These are phyloP conservation scores for Anaeromyces robustus DNA, from an alignment of 192 early-diverging fungal genomes.

Conservation along the genomic window DNA sequence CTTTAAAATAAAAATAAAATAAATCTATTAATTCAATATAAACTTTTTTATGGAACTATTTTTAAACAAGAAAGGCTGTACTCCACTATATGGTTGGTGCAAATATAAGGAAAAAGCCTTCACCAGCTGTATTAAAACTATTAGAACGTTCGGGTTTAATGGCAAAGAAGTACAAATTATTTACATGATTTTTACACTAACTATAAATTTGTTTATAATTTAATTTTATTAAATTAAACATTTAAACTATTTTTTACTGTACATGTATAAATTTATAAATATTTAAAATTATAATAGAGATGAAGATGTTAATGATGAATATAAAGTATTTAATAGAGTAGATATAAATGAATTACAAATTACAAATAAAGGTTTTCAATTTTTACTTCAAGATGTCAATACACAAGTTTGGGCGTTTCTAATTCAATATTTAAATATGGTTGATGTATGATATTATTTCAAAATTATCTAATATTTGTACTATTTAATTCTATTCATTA, in stretches of 20 bases:
- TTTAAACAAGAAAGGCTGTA: too few relatives aligned
- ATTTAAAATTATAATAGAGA: neutral
- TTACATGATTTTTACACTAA: too few relatives aligned
- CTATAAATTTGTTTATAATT: too few relatives aligned
- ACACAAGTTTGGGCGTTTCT: conserved; percentile 94
- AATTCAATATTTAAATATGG: conserved; percentile 79
- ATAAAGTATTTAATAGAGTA: conserved; percentile 11
- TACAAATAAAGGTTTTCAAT: conserved; percentile 95
- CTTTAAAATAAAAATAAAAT: too few relatives aligned
- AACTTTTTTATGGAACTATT: too few relatives aligned
- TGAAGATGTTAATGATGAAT: conserved; percentile 1
- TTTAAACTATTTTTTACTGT: too few relatives aligned
- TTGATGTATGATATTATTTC: conserved; percentile 20
- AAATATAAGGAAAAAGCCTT: conserved; percentile 38
- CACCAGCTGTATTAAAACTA: conserved; percentile 51
- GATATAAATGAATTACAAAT: conserved; percentile 38
- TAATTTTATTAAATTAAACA: too few relatives aligned
- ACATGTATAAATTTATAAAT: neutral
- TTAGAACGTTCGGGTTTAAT: conserved; percentile 66
- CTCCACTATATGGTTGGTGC: conserved; percentile 90
- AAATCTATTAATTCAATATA: neutral
- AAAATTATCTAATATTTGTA: conserved; percentile 17
- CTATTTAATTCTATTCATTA: neutral
- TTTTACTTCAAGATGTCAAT: conserved; percentile 80
- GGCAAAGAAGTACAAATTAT: conserved; percentile 19